Conservation (phyloP, 345 rosid species). For the Iberis pinnata region DNA sequence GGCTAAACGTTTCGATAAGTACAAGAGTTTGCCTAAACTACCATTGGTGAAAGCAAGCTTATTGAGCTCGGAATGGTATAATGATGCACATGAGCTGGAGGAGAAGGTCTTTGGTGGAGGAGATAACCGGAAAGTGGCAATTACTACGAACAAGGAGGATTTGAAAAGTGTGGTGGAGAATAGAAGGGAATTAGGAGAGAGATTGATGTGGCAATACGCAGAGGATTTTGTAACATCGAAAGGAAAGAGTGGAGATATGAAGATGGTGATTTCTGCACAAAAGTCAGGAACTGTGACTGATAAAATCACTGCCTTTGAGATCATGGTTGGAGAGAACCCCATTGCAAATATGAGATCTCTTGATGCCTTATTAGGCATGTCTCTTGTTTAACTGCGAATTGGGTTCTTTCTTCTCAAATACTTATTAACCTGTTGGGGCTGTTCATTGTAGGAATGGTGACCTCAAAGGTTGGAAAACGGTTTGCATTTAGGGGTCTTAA, state of each 20-base stretch:
- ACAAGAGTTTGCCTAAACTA: constrained; percentile 53
- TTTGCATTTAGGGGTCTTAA: constrained; percentile 87
- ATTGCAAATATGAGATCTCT: constrained; percentile 85
- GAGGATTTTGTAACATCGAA: constrained; percentile 56
- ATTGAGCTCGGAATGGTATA: constrained; percentile 63
- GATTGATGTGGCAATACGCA: constrained; percentile 68
- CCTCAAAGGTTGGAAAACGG: constrained; percentile 88
- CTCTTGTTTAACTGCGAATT: neutral
- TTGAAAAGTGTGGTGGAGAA: constrained; percentile 48
- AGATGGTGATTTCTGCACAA: constrained; percentile 77
- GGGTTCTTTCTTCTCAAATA: neutral
- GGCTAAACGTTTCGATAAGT: constrained; percentile 36
- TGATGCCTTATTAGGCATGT: constrained; percentile 79
- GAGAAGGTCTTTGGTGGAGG: constrained; percentile 52
- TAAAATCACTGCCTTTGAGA: constrained; percentile 83
- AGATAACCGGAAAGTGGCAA: constrained; percentile 23
- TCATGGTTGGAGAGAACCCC: constrained; percentile 82
- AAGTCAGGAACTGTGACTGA: constrained; percentile 93
- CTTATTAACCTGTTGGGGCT: constrained; percentile 13
- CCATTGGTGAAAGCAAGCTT: constrained; percentile 66
- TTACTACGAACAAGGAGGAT: constrained; percentile 39
- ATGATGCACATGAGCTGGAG: constrained; percentile 67
- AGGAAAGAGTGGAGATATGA: constrained; percentile 76
- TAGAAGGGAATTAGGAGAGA: constrained; percentile 76
- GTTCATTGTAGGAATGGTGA: constrained; percentile 67